A percentile compares a stretch with the other conserved stretches of the same genome.
Evolutionary conservation across 805 yeast species (phyloP).

Genomic region (Candida schatavii): DNA sequence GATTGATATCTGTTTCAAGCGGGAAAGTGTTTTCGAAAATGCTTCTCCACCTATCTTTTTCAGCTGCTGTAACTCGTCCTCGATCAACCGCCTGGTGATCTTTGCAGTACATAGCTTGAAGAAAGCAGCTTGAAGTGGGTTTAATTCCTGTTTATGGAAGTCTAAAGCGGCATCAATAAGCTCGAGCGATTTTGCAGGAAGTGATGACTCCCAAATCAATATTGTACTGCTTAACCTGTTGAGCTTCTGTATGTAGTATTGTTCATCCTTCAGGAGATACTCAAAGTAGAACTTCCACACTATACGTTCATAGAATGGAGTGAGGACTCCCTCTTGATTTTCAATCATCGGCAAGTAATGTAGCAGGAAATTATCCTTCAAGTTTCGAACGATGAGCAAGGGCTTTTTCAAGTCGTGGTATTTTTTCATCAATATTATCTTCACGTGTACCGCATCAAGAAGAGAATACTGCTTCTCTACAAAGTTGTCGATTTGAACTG

Average conservation of each 20-base stretch:
- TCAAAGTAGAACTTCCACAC: slow-evolving; percentile 42
- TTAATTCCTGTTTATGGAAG: slow-evolving; percentile 14
- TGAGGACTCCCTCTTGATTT: slow-evolving; percentile 12
- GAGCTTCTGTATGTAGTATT: slow-evolving; percentile 20
- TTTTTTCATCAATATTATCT: slow-evolving; percentile 34
- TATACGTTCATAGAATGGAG: slow-evolving; percentile 39
- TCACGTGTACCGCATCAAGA: slow-evolving; percentile 23
- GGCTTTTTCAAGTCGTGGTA: slow-evolving; percentile 34
- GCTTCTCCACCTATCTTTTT: slow-evolving; percentile 1
- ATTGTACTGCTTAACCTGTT: slow-evolving; percentile 22
- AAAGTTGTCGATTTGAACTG: slow-evolving; percentile 11
- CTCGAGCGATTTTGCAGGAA: slow-evolving; percentile 8
- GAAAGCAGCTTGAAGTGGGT: slow-evolving; percentile 23
- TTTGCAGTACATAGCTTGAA: slow-evolving; percentile 18
- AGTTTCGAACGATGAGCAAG: slow-evolving; percentile 24
- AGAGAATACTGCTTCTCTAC: slow-evolving; percentile 16
- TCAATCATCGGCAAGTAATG: slow-evolving; percentile 24
- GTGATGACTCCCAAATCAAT: slow-evolving; percentile 39
- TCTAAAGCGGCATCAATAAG: slow-evolving; percentile 15
- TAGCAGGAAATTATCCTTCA: slow-evolving; percentile 25
- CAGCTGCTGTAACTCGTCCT: slow-evolving; percentile 11
- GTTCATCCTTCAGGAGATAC: slow-evolving; percentile 20
- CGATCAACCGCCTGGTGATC: slow-evolving; percentile 13
- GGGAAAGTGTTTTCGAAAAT: slow-evolving; percentile 17
- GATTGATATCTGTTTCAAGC: slow-evolving; percentile 29